Evolutionary conservation across 768 basidiomycete species (phyloP).

Genomic region (Cytidiella melzeri): DNA sequence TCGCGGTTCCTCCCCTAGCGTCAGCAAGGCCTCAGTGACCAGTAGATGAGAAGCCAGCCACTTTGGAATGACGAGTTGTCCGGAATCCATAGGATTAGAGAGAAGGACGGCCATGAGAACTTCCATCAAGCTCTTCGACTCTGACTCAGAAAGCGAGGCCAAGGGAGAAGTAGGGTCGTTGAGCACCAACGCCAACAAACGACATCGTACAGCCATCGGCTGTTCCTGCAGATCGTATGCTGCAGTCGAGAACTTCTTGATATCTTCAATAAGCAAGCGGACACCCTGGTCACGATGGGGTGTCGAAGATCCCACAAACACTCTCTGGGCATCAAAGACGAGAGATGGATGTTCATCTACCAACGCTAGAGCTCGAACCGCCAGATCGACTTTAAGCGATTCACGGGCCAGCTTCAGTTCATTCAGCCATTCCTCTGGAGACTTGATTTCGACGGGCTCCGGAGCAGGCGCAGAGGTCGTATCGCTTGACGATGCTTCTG

Average conservation of each 20-base stretch:
- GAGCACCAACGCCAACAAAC: slow-evolving; percentile 78
- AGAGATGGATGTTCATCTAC: slow-evolving; percentile 85
- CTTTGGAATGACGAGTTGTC: slow-evolving; percentile 57
- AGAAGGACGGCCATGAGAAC: slow-evolving; percentile 60
- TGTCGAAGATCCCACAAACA: slow-evolving; percentile 63
- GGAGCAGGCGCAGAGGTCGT: slow-evolving; percentile 1
- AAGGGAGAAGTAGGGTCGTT: slow-evolving; percentile 66
- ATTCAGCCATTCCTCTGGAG: slow-evolving; percentile 55
- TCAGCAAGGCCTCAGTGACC: slow-evolving; percentile 79
- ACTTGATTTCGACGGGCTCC: slow-evolving; percentile 29
- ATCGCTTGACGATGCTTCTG: slow-evolving; percentile 10
- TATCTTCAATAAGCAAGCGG: slow-evolving; percentile 68
- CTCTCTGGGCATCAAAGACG: slow-evolving; percentile 81
- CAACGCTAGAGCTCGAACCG: slow-evolving; percentile 64
- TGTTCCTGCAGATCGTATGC: slow-evolving; percentile 70
- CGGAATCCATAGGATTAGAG: slow-evolving; percentile 46
- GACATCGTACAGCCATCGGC: slow-evolving; percentile 74
- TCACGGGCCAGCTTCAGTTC: slow-evolving; percentile 64
- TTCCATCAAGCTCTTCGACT: slow-evolving; percentile 58
- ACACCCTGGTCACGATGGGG: slow-evolving; percentile 61
- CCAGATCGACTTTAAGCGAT: slow-evolving; percentile 56
- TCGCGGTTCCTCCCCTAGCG: slow-evolving; percentile 67
- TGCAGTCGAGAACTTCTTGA: slow-evolving; percentile 58
- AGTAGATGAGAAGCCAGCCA: slow-evolving; percentile 88
- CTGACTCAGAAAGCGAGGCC: slow-evolving; percentile 34